Percentiles rank a stretch among this genome's conserved stretches.
Conservation (phyloP, 1,284 basidiomycete genomes). For the Cryptococcus depauperatus region DNA sequence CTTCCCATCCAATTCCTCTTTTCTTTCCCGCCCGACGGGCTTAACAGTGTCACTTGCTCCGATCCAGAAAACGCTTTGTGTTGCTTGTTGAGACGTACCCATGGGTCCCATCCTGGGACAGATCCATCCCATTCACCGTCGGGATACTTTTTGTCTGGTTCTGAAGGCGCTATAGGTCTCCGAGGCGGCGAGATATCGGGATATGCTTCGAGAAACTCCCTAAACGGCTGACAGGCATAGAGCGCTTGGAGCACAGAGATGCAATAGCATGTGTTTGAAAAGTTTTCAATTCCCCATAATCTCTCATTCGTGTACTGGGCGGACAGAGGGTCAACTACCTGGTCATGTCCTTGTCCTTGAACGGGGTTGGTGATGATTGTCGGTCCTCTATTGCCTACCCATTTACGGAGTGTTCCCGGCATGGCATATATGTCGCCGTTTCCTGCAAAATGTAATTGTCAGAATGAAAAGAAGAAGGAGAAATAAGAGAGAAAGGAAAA, state of each 20-base stretch:
- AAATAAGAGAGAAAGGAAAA: too few species aligned
- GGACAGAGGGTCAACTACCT: not conserved
- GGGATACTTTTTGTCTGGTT: conserved; percentile 11
- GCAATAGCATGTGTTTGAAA: conserved; percentile 86
- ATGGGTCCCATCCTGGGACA: conserved; percentile 7
- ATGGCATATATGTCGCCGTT: too few species aligned
- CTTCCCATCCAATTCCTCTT: conserved; percentile 6
- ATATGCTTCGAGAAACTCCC: conserved; percentile 61
- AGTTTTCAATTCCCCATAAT: conserved; percentile 82
- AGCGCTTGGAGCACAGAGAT: conserved; percentile 96
- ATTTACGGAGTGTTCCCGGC: too few species aligned
- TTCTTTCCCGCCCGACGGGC: conserved; percentile 1
- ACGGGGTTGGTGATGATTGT: too few species aligned
- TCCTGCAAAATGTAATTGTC: too few species aligned
- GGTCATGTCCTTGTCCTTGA: too few species aligned
- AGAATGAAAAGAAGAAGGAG: too few species aligned
- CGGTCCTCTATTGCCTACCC: too few species aligned
- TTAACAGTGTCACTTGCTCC: not conserved
- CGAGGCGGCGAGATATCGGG: conserved; percentile 38
- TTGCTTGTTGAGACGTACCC: conserved; percentile 9
- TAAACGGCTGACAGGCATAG: conserved; percentile 77
- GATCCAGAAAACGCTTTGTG: conserved; percentile 3
- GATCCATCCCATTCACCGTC: not conserved
- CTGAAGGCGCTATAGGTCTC: conserved; percentile 36
- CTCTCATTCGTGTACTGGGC: conserved; percentile 32